Base-by-base conservation (phyloP, 2,329 filamentous ascomycete genomes). In the Colletotrichum coccodes region DNA sequence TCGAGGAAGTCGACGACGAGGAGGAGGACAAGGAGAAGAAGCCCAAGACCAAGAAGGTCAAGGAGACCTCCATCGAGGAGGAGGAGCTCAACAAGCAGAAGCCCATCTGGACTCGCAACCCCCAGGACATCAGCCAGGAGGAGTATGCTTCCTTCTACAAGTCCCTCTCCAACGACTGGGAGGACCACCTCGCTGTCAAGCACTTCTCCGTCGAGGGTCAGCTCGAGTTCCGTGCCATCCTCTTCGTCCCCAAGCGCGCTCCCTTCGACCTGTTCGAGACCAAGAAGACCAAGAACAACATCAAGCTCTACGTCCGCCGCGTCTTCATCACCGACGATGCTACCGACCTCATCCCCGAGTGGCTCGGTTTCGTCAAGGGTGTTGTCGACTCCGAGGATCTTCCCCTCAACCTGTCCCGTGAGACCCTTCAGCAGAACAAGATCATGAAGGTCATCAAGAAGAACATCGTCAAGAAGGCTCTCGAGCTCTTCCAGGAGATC, bases 371-470 rank as follows among this genome's bases (percentile, higher is more conserved):
- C 87, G 87, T 99, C 91, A 99, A 99, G 93, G 96, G 96, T 92
- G 96, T 99, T 78, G 96, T 99, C 83, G 96, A 99, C 87, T 99
- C 96, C 79, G 96, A 99, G 90, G 96, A 99, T 84, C 93, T 99
- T 72, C 96, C 96, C 77, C 93, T 99, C 84, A 99, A 99, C 91
- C 86, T 99, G 87, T 98, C 96, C 80, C 96, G 96, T 92, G 96
- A 99, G 92, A 98, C 95, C 68, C 94, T 99, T 58, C 96, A 99
- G 88, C 96, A 98, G 90, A 99, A 98, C 93, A 98, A 98, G 94
- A 99, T 99, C 90, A 98, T 98, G 96, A 98, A 98, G 93, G 96
- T 98, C 84, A 98, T 98, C 91, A 97, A 97, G 92, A 99, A 99
- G 94, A 99, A 99, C 92, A 97, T 99, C 75, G 95, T 99, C 90